Conservation (phyloP, 306 rosid genomes). For the Quercus glauca region DNA sequence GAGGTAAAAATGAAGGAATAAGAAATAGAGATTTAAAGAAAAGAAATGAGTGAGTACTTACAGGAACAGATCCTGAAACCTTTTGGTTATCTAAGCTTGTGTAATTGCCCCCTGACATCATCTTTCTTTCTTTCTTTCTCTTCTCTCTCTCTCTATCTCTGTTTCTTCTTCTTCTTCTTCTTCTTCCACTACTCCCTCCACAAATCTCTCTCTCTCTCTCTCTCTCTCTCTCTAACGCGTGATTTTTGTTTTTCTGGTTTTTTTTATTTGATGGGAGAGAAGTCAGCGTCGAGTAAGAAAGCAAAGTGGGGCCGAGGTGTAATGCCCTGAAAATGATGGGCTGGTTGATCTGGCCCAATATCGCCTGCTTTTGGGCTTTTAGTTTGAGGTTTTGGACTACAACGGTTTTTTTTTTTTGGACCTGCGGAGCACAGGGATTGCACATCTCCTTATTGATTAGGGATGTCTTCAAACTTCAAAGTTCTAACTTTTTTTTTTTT, state of each 20-base stretch:
- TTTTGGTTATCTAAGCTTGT: slow-evolving; percentile 63
- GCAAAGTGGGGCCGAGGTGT: no score
- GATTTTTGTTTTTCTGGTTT: background rate
- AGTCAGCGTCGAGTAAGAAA: no score
- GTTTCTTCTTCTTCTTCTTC: background rate
- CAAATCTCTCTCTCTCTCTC: background rate
- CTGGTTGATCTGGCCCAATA: no score
- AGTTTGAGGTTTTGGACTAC: no score
- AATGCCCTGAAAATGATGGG: no score
- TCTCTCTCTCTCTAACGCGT: slow-evolving; percentile 7
- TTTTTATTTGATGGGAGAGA: background rate
- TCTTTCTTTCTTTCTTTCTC: slow-evolving; percentile 20
- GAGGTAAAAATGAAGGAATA: background rate
- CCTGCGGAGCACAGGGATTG: no score
- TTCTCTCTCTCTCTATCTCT: background rate
- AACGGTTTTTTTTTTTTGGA: no score
- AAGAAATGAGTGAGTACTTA: slow-evolving; percentile 15
- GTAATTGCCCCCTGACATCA: slow-evolving; percentile 87
- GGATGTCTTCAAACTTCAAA: no score
- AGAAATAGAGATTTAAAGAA: background rate
- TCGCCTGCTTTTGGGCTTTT: no score
- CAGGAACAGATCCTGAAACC: slow-evolving; percentile 89
- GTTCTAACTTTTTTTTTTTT: no score
- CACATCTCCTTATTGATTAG: no score
- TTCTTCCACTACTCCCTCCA: background rate